Base-by-base conservation (phyloP, 2,329 filamentous ascomycete genomes). In the Ascochyta clinopodiicola region DNA sequence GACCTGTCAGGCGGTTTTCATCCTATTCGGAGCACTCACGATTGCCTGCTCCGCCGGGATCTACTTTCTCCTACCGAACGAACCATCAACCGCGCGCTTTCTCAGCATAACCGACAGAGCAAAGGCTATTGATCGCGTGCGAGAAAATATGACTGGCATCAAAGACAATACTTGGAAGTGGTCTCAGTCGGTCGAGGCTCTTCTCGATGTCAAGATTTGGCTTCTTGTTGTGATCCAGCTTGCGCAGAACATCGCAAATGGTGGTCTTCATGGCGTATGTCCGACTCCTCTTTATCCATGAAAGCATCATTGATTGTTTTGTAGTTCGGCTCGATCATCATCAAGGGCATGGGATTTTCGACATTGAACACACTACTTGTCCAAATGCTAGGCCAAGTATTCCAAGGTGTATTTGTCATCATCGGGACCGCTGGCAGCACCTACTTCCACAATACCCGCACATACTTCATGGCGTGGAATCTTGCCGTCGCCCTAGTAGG, bases 1-100 rank as follows among this genome's bases (percentile, higher is more conserved):
- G 4, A 5, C 12, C 17, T 12, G 3, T n/a, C 12, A 44, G 39
- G 44, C 38, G 15, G 44, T 88, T 56, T 89, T 89, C 66, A 72
- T 89, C 21, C 81, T 89, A 22, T 84, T 77, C 35, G 74, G 75
- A 27, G 47, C 57, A 10, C 47, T 72, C 13, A 75, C 71, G n/a
- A 55, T 66, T 13, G 47, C 65, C 2, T 53, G 53, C 34, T 75
- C 74, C 2, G 55, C 75, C 6, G 37, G 36, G 12, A 75, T 88
- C 68, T 78, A 81, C 47, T 69, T 84, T 25, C 73, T 85, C 44
- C 78, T 87, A 2, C 84, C 85, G 2, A 83, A 86, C 38, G 57
- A 47, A 19, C 63, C 62, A n/a, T 59, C 63, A 19, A 59, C 47
- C 17, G 53, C 62, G 2, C 56, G 54, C 2, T 60, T 51, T 38